Evolutionary conservation across 495 filamentous ascomycete genomes (phyloP), one percentile per base, ranked within the genome.

Genomic region (Thermochaetoides thermophila): DNA sequence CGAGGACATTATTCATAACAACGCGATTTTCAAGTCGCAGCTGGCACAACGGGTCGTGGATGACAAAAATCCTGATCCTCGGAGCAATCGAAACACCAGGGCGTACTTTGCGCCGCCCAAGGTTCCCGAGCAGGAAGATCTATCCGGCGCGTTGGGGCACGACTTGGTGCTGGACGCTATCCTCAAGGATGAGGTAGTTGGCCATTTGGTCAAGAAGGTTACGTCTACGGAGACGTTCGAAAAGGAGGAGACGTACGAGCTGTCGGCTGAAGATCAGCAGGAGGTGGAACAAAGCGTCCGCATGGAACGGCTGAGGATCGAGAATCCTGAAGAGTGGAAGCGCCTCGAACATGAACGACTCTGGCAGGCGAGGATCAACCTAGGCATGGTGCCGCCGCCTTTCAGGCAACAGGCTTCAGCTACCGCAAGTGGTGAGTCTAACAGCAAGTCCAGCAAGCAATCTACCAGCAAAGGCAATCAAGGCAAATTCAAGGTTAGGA

Each of bases 31-130:
- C 65, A 96, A 96, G 48, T 72, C 61, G 13, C 80, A 91, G 43
- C 61, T 94, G 28, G 69, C 84, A 0, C 66, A 65, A 14, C 70
- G 81, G 10, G 81, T 91, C 4, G 76, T 95, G 6, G 86, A 95
- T 49, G 75, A 83, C 50, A 82, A 80, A 55, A 81, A 80, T 25
- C 70, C 76, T 0, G 52, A 68, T 2, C 69, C 77, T 1, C 61
- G 50, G 34, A 69, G 79, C 0, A 49, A 50, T 3, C 68, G 61
- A 23, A 56, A 64, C 3, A 39, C 49, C 1, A n/a, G n/a, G n/a
- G 61, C 74, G 1, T 77, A 73, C 44, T 63, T 85, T 5, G 64
- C 66, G 24, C 55, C 59, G 32, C 77, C 74, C 0, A 66, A 63
- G 29, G 44, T 56, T 3, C 58, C 76, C 3, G 35, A 55, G 3